These are phyloP conservation scores for Pseudoneurospora amorphoporcata DNA, from an alignment of 495 filamentous ascomycete species.

Conservation along the genomic window DNA sequence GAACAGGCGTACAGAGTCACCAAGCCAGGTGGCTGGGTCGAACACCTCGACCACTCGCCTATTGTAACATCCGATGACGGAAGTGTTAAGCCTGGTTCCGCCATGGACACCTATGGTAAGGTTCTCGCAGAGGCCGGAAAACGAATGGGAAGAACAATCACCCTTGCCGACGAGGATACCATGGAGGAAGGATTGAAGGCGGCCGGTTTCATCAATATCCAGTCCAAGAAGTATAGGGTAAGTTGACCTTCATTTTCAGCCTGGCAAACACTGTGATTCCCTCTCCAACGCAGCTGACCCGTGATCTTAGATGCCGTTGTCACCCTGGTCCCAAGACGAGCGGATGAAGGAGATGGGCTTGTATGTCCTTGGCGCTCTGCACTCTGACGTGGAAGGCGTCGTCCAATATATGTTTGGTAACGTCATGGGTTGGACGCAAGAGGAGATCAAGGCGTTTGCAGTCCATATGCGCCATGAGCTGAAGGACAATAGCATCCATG, in stretches of 20 bases:
- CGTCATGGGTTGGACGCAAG: slow-evolving; percentile 19
- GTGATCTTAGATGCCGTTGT: neutral
- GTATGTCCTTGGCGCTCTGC: neutral
- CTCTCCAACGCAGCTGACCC: neutral
- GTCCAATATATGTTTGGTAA: slow-evolving; percentile 21
- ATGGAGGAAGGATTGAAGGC: slow-evolving; percentile 29
- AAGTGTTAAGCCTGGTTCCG: slow-evolving; percentile 1
- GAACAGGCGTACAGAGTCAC: slow-evolving; percentile 21
- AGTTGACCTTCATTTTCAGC: neutral
- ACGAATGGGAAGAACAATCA: slow-evolving; percentile 6
- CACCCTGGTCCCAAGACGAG: neutral
- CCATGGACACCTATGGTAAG: slow-evolving; percentile 13
- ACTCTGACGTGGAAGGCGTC: neutral
- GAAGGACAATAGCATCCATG: slow-evolving; percentile 10
- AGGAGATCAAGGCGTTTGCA: slow-evolving; percentile 9
- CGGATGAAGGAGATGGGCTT: neutral
- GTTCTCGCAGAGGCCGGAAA: slow-evolving; percentile 8
- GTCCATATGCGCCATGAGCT: slow-evolving; percentile 12
- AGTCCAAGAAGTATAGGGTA: neutral
- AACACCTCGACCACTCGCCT: slow-evolving; percentile 17
- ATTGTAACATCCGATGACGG: slow-evolving; percentile 13
- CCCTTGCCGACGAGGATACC: slow-evolving; percentile 16
- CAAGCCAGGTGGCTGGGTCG: slow-evolving; percentile 19
- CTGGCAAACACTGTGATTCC: too few species aligned
- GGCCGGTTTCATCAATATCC: slow-evolving; percentile 18